phyloP scores from a whole-genome alignment of 768 basidiomycete species.

The Strobilomyces dryophilus region DNA sequence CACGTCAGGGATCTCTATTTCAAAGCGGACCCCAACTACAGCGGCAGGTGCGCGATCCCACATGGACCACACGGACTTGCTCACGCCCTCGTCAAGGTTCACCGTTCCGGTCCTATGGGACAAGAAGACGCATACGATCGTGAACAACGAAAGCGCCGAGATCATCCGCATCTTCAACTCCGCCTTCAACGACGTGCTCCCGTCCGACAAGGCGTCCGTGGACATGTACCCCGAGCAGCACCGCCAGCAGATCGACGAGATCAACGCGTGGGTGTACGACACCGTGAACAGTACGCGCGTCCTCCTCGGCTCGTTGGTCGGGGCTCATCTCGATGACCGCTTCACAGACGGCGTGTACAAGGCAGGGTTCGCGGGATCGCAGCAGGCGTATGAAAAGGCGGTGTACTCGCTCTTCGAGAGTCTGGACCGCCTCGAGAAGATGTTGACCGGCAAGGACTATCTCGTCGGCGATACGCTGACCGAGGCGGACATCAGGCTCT shows the following conservation, averaged over 20 bases:
- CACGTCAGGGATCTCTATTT: constrained; percentile 87
- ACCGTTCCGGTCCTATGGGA: constrained; percentile 94
- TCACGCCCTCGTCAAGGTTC: constrained; percentile 42
- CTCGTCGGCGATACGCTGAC: constrained; percentile 82
- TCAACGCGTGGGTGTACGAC: constrained; percentile 86
- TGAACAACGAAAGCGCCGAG: constrained; percentile 95
- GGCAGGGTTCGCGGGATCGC: constrained; percentile 79
- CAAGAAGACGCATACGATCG: constrained; percentile 79
- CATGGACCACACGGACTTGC: constrained; percentile 39
- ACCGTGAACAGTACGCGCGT: constrained; percentile 68
- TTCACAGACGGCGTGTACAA: constrained; percentile 84
- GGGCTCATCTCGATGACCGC: neutral
- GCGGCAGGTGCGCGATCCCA: constrained; percentile 58
- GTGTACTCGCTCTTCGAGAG: constrained; percentile 72
- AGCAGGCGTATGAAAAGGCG: constrained; percentile 75
- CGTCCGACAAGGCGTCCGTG: constrained; percentile 57
- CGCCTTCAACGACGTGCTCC: constrained; percentile 71
- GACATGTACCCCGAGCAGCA: constrained; percentile 78
- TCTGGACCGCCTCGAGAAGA: constrained; percentile 77
- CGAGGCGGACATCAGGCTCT: constrained; percentile 82
- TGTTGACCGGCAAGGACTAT: constrained; percentile 75
- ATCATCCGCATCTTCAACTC: constrained; percentile 93
- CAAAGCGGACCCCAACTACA: constrained; percentile 66
- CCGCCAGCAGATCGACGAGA: constrained; percentile 70
- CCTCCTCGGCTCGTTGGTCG: neutral